A percentile compares a stretch with the other conserved stretches of the same genome.
These are phyloP conservation scores for Russula foetens DNA, from an alignment of 768 basidiomycete species.

Conservation along the genomic window DNA sequence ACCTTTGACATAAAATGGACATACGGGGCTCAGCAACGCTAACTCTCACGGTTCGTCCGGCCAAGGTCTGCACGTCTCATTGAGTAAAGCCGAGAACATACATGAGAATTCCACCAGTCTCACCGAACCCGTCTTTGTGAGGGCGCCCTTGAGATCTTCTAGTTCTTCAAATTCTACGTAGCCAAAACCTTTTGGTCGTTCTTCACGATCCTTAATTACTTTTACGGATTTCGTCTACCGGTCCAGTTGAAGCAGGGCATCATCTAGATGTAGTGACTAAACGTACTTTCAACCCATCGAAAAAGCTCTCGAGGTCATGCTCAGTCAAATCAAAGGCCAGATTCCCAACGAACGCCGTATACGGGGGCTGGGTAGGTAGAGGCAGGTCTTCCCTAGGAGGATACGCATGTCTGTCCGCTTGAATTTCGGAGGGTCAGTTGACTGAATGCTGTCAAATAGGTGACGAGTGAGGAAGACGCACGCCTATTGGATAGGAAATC, in stretches of 20 bases:
- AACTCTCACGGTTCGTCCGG: constrained; percentile 76
- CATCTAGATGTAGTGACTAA: background rate
- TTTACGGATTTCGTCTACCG: constrained; percentile 73
- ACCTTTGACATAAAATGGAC: constrained; percentile 27
- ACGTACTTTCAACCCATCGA: constrained; percentile 53
- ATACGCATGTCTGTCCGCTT: constrained; percentile 48
- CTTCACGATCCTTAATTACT: constrained; percentile 88
- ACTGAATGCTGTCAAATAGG: background rate
- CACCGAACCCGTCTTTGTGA: constrained; percentile 64
- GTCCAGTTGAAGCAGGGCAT: background rate
- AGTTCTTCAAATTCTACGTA: constrained; percentile 92
- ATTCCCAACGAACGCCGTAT: constrained; percentile 96
- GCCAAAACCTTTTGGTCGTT: constrained; percentile 96
- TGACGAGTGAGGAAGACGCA: constrained; percentile 31
- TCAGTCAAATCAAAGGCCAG: constrained; percentile 89
- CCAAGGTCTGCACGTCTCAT: constrained; percentile 42
- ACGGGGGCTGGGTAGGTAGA: constrained; percentile 91
- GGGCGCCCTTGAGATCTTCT: constrained; percentile 78
- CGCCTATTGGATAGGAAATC: constrained; percentile 58
- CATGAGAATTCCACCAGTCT: constrained; percentile 24
- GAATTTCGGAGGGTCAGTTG: background rate
- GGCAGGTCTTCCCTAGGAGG: constrained; percentile 85
- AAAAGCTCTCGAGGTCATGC: constrained; percentile 72
- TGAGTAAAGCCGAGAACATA: background rate
- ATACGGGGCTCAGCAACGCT: constrained; percentile 95